Evolutionary conservation across 768 basidiomycete species (phyloP), one percentile per base, ranked within the genome.

Genomic region (Kwoniella sp.): DNA sequence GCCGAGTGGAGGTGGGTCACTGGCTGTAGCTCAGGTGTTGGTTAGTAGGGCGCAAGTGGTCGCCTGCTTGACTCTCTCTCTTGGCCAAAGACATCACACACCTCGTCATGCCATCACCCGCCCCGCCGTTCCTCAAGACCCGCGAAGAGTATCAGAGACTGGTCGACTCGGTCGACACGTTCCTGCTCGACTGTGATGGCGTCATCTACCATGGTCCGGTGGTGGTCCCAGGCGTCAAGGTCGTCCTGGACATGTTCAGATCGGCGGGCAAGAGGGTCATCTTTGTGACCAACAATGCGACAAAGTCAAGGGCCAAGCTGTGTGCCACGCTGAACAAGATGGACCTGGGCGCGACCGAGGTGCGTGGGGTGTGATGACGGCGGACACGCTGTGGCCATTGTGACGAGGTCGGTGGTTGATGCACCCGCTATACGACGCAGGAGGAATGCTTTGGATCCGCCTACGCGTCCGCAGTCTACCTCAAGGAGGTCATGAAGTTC

Each of bases 271-370:
- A 89, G 79, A 80, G 82, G 54, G 77, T 95, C 27, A 76, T 96
- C 9, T 98, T 98, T 68, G 91, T 95, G 44, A 96, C 92, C 15
- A 99, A 99, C 77, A 99, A 98, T 71, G 92, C 93, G 39, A 88
- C 85, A 49, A 93, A 96, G 76, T 93, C 90, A 5, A 79, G 95
- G 57, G 82, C 76, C 70, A 84, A 77, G 71, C 92, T 92, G 81
- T 91, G 89, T 78, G 76, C 76, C 38, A 93, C 92, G 75, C 95
- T 99, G 70, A 89, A 96, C 75, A 79, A 83, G 65, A 81, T 98
- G 46, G 90, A 88, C 33, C 80, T 96, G 29, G 79, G 89, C 70
- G 89, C 84, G 28, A 79, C 84, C 69, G 84, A 87, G 65, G 93
- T 95, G 75, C 75, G 87, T 76, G 15, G 11, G n/a, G n/a, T n/a